Evolutionary conservation across 1,139 yeast species (phyloP), one percentile per base, ranked within the genome.

Genomic region (Debaryomyces sp.): DNA sequence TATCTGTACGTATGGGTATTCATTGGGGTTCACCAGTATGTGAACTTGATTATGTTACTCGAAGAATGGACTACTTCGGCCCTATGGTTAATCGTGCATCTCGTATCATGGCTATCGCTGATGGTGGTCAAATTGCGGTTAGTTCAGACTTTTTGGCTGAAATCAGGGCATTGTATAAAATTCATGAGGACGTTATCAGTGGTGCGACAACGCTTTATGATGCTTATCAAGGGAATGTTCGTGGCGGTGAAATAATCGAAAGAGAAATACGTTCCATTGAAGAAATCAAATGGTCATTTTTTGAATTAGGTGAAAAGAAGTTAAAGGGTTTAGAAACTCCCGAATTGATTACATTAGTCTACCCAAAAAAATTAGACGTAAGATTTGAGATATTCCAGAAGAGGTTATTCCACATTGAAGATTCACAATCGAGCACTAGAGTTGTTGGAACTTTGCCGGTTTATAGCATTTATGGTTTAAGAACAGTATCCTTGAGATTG

Each of bases 21-120:
- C 98, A 94, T 67, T 94, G 98, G 96, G 99, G 99, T 50, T 78
- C 88, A 1, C 99, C 99, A 0, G 97, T 94, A 42, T 90, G 96
- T 60, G 99, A 95, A 64, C 82, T 89, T 5, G 99, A 94, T 73
- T 87, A 94, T 49, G 91, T 92, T 48, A 94, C 99, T 0, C 82
- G 92, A 55, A 84, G 99, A 73, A 94, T 95, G 99, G 99, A 94
- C 68, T 94, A 94, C 66, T 88, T 94, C 60, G 99, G 99, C 0
- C 99, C 99, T 0, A 92, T 94, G 94, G 99, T 94, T 24, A 94
- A 94, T 63, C 80, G 97, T 49, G 90, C 99, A 0, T 87, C 98
- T 0, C 80, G 99, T 61, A 92, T 94, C 38, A 87, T 94, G 64
- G 90, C 96, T 2, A 87, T 89, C 44, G 99, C 99, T 0, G 97